phyloP scores from a whole-genome alignment of 352 stramenopile species.

The Pythium periplocum region DNA sequence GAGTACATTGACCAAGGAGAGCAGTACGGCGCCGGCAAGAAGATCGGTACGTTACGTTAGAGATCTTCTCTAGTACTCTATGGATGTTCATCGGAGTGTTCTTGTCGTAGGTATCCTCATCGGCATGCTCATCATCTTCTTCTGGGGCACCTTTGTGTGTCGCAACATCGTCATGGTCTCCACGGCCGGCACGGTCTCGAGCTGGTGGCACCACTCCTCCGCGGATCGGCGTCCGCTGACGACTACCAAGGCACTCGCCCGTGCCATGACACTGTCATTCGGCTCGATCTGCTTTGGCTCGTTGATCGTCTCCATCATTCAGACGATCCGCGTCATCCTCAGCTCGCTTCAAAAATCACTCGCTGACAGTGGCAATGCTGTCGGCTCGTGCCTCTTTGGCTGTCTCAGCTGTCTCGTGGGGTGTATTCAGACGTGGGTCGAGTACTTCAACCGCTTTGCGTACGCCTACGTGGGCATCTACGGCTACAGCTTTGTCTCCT shows the following conservation, averaged over 20 bases:
- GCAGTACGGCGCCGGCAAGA: slow-evolving; percentile 26
- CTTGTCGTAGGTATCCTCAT: slow-evolving; percentile 47
- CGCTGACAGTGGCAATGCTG: slow-evolving; percentile 40
- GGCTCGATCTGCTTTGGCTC: slow-evolving; percentile 85
- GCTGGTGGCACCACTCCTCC: slow-evolving; percentile 75
- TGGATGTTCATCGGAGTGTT: slow-evolving; percentile 4
- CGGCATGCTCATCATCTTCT: slow-evolving; percentile 81
- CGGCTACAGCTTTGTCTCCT: slow-evolving; percentile 47
- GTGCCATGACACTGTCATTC: slow-evolving; percentile 76
- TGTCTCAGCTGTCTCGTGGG: slow-evolving; percentile 47
- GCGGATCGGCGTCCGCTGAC: slow-evolving; percentile 31
- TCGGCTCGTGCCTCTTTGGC: slow-evolving; percentile 40
- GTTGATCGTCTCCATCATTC: slow-evolving; percentile 66
- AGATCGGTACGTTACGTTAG: slow-evolving; percentile 19
- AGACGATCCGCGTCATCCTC: slow-evolving; percentile 50
- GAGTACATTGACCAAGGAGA: slow-evolving; percentile 34
- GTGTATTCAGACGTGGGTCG: slow-evolving; percentile 53
- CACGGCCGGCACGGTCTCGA: slow-evolving; percentile 76
- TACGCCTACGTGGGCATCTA: slow-evolving; percentile 75
- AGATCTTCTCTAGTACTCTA: slow-evolving; percentile 6
- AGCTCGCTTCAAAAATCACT: slow-evolving; percentile 31
- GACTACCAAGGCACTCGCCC: slow-evolving; percentile 35
- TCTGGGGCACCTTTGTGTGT: slow-evolving; percentile 72
- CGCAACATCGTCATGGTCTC: slow-evolving; percentile 82
- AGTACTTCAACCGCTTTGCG: slow-evolving; percentile 79